Conservation (phyloP, 2,329 filamentous ascomycete species). For the Arthrobotrys sinensis region DNA sequence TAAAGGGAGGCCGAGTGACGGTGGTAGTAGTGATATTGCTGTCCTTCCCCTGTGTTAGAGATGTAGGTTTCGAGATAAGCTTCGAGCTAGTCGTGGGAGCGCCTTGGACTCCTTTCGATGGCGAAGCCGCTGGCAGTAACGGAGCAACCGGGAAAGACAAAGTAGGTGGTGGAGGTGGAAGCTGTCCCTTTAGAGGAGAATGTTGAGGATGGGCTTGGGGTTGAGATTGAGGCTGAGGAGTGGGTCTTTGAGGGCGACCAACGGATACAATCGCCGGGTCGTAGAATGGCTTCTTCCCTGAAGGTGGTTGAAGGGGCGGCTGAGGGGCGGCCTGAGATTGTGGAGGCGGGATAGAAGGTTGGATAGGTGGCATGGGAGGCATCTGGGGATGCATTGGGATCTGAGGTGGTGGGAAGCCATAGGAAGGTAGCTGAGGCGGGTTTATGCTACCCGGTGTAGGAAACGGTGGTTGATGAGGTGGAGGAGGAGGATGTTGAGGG, state of each 20-base stretch:
- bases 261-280: conserved; percentile 65
- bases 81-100: conserved; percentile 16
- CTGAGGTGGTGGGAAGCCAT: conserved; percentile 38
- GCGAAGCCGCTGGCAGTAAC: conserved; percentile 20
- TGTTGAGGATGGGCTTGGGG: conserved; percentile 26
- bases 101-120: conserved; percentile 23
- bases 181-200: conserved; percentile 24
- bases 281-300: conserved; percentile 61
- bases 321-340: conserved; percentile 26
- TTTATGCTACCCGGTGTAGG: conserved; percentile 18
- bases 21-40: conserved; percentile 22
- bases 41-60: conserved; percentile 2
- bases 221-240: conserved; percentile 34
- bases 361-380: conserved; percentile 25
- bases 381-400: conserved; percentile 27
- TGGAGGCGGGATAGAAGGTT: conserved; percentile 35
- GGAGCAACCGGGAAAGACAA: conserved; percentile 42
- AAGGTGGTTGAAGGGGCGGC: conserved; percentile 41
- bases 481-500: conserved; percentile 57
- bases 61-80: not conserved
- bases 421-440: conserved; percentile 25
- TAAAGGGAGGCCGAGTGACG: conserved; percentile 45
- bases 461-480: conserved; percentile 21
- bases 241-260: conserved; percentile 53
- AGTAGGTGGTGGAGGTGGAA: conserved; percentile 41